These are phyloP conservation scores for Martiniozyma abietophila DNA, from an alignment of 805 yeast species.

Conservation along the genomic window DNA sequence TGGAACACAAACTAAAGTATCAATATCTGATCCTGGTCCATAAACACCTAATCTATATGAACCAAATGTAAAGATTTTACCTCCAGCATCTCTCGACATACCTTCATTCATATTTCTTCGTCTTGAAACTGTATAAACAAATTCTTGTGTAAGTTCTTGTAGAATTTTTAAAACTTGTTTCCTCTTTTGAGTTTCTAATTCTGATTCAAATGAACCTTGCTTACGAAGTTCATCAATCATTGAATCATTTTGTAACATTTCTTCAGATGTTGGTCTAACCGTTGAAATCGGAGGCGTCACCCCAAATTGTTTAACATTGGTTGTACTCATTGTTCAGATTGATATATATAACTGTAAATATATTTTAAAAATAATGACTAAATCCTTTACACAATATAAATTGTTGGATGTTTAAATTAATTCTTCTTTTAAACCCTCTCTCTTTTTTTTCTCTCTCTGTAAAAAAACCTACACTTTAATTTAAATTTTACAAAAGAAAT, in stretches of 20 bases:
- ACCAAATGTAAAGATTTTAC: slow-evolving; percentile 93
- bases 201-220: slow-evolving; percentile 85
- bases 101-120: slow-evolving; percentile 92
- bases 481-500: too few species aligned
- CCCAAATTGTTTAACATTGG: slow-evolving; percentile 37
- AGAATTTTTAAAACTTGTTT: slow-evolving; percentile 61
- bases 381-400: too few species aligned
- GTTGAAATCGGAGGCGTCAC: slow-evolving; percentile 78
- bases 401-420: too few species aligned
- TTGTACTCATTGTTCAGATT: slow-evolving; percentile 2
- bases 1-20: slow-evolving; percentile 93
- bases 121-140: slow-evolving; percentile 73
- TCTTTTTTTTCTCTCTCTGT: too few species aligned
- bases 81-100: slow-evolving; percentile 96
- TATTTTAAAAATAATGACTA: too few species aligned
- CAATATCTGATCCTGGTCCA: slow-evolving; percentile 98
- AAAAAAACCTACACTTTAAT: too few species aligned
- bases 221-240: slow-evolving; percentile 70
- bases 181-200: slow-evolving; percentile 72
- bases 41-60: slow-evolving; percentile 92
- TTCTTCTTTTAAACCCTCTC: too few species aligned
- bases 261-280: slow-evolving; percentile 79
- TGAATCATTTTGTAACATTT: slow-evolving; percentile 63
- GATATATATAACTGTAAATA: too few species aligned
- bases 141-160: slow-evolving; percentile 68